phyloP scores from a whole-genome alignment of 2,329 filamentous ascomycete genomes.

The Xylariaceae sp. region DNA sequence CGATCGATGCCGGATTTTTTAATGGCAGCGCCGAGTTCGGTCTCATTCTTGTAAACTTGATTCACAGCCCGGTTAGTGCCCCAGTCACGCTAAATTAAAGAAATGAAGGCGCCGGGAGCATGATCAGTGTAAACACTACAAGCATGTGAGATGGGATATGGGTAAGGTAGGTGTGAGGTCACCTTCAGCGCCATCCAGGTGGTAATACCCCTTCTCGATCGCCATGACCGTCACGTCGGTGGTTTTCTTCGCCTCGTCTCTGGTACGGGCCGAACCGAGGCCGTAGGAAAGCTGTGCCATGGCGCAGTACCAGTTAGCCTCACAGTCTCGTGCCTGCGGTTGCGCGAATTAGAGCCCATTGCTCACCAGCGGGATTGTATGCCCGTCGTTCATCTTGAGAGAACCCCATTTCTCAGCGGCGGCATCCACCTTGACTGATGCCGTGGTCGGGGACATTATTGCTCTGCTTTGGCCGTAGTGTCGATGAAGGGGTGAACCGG shows the following conservation, averaged over 20 bases:
- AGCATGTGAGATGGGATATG: not conserved
- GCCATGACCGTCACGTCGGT: slow-evolving; percentile 53
- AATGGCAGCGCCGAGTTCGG: slow-evolving; percentile 68
- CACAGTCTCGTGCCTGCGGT: not conserved
- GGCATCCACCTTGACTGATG: slow-evolving; percentile 39
- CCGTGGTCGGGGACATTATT: slow-evolving; percentile 38
- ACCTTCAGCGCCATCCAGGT: slow-evolving; percentile 73
- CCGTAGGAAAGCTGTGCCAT: slow-evolving; percentile 62
- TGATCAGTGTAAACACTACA: not conserved
- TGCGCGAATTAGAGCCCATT: not conserved
- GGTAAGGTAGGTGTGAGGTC: slow-evolving; percentile 2
- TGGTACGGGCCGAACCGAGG: slow-evolving; percentile 64
- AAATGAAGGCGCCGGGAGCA: not conserved
- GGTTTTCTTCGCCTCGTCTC: slow-evolving; percentile 54
- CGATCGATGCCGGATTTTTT: slow-evolving; percentile 61
- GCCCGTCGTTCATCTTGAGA: slow-evolving; percentile 70
- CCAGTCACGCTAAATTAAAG: not conserved
- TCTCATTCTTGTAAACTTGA: slow-evolving; percentile 59
- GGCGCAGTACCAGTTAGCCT: slow-evolving; percentile 1
- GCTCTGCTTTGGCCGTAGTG: slow-evolving; percentile 28
- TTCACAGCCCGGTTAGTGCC: slow-evolving; percentile 11
- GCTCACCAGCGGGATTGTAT: slow-evolving; percentile 64
- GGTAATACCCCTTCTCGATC: slow-evolving; percentile 64
- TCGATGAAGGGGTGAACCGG: not conserved
- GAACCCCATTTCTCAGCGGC: slow-evolving; percentile 40